Conservation (phyloP, 2,329 filamentous ascomycete genomes). For the Fusarium sublunatum region DNA sequence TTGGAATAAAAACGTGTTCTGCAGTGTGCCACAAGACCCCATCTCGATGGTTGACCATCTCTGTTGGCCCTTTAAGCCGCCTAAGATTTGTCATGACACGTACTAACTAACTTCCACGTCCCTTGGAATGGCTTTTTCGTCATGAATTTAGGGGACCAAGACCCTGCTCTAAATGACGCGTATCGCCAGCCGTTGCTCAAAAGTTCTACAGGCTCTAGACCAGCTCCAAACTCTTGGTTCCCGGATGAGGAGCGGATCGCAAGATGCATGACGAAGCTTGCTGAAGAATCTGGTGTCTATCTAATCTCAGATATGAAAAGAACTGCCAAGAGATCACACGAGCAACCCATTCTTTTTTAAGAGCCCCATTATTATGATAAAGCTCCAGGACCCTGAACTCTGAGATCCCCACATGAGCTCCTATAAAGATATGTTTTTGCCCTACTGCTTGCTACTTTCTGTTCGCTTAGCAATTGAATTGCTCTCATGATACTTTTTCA, state of each 20-base stretch:
- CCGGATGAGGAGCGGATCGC: conserved; percentile 23
- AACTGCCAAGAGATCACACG: conserved; percentile 26
- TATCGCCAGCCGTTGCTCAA: conserved; percentile 6
- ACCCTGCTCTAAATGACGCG: conserved; percentile 28
- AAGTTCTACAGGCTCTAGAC: conserved; percentile 28
- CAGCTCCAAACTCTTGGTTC: conserved; percentile 18
- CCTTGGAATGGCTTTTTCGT: conserved; percentile 13
- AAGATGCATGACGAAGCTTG: conserved; percentile 22
- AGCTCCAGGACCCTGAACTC: conserved; percentile 32
- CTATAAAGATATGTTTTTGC: background rate
- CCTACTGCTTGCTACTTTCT: background rate
- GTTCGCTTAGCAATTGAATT: background rate
- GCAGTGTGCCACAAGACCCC: background rate
- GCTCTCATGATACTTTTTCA: background rate
- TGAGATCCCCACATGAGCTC: conserved; percentile 33
- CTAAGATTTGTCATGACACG: conserved; percentile 3
- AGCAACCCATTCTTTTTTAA: conserved; percentile 4
- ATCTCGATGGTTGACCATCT: conserved; percentile 5
- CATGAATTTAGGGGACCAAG: conserved; percentile 6
- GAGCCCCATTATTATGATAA: conserved; percentile 5
- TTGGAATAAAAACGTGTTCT: conserved; percentile 5
- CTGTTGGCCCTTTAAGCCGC: conserved; percentile 11
- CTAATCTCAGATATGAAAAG: background rate
- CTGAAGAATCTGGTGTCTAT: background rate
- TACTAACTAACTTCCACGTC: background rate